Evolutionary conservation across 1,284 basidiomycete species (phyloP), one percentile per base, ranked within the genome.

Genomic region (Cerrena zonata): DNA sequence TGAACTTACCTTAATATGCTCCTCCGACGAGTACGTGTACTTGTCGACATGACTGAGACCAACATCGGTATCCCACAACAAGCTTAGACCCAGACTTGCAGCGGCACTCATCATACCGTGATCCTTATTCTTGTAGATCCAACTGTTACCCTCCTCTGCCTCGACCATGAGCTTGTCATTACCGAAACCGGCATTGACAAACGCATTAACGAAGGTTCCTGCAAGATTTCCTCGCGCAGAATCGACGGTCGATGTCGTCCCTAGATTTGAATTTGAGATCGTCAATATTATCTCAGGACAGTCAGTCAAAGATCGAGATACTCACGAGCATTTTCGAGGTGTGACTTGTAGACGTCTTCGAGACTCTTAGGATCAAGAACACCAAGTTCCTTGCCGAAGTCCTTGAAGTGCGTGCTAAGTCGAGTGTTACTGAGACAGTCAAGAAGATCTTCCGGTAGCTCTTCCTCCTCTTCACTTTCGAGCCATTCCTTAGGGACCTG

Each of bases 111-210:
- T 85, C 93, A 97, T 98, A 86, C 90, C 91, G 56, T 96, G 89
- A 51, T 98, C 95, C 73, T 98, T 98, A 76, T 98, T 98, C 80
- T 98, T 98, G 78, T 99, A 99, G 57, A 99, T 94, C 91, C 94
- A 99, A 60, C 91, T 94, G 68, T 86, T 90, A 21, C 95, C 95
- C 64, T 97, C 94, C 52, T 93, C 89, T 1, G 94, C 94, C 61
- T 89, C 87, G 3, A 95, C 94, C 88, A 99, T 94, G 51, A 99
- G 80, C 68, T 96, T 97, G 67, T 99, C 96, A 66, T 99, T 99
- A 18, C 94, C 94, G 64, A 96, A 99, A 0, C 96, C 96, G 37
- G 94, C 95, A 62, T 99, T 99, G 52, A 98, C 96, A 58, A 99
- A 99, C 1, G 94, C 96, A 64, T 99, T 99, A 56, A 99, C 96